A percentile compares a stretch with the other conserved stretches of the same genome.
phyloP scores from a whole-genome alignment of 1,284 basidiomycete genomes.

The Boletus hoseneyae region DNA sequence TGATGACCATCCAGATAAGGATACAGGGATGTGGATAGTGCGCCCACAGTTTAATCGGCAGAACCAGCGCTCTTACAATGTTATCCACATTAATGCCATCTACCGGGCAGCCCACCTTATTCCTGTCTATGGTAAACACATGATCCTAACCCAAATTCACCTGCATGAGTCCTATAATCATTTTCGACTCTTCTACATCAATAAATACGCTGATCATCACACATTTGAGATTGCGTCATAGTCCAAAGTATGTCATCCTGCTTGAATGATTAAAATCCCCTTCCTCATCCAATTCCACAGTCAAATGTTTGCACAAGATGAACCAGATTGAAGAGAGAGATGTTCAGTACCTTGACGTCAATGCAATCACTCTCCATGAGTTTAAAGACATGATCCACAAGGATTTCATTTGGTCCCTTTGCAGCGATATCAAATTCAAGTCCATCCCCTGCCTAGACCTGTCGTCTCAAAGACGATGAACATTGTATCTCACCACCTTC shows the following conservation, averaged over 20 bases:
- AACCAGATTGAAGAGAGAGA: constrained; percentile 97
- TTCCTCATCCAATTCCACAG: constrained; percentile 48
- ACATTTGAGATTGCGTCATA: constrained; percentile 4
- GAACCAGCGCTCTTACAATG: not conserved
- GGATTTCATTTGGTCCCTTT: constrained; percentile 57
- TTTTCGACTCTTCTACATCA: constrained; percentile 29
- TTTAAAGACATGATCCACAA: constrained; percentile 62
- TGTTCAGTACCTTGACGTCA: constrained; percentile 85
- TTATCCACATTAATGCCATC: constrained; percentile 5
- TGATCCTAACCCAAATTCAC: not conserved
- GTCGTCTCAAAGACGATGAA: constrained; percentile 30
- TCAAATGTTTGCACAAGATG: constrained; percentile 76
- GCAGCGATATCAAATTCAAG: constrained; percentile 46
- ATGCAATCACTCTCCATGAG: constrained; percentile 58
- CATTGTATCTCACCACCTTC: constrained; percentile 28
- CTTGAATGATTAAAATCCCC: too few species aligned
- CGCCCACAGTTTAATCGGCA: not conserved
- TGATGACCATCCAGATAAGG: not conserved
- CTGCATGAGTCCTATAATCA: constrained; percentile 19
- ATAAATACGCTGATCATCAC: constrained; percentile 33
- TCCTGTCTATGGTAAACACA: not conserved
- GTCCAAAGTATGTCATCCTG: too few species aligned
- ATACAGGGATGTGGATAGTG: not conserved
- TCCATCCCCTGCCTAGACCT: constrained; percentile 38
- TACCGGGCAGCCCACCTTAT: constrained; percentile 1